phyloP scores from a whole-genome alignment of 352 stramenopile species.

The Globisporangium alternatum region DNA sequence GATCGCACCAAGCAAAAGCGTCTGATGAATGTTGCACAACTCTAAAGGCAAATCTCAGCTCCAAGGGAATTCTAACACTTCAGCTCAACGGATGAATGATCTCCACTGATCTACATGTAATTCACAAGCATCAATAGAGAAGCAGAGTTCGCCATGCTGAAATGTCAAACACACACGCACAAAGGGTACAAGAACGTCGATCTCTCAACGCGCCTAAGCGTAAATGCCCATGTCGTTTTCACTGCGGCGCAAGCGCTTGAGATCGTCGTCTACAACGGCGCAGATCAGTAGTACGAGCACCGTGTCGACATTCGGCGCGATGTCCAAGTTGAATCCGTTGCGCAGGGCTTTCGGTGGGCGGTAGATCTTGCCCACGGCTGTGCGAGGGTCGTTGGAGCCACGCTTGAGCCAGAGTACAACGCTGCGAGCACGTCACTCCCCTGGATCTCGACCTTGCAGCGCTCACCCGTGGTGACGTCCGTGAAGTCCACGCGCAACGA shows the following conservation, averaged over 20 bases:
- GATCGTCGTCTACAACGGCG: not conserved
- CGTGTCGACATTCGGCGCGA: slow-evolving; percentile 3
- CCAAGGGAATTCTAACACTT: no score
- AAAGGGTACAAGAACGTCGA: no score
- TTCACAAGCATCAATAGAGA: no score
- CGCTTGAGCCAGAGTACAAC: slow-evolving; percentile 1
- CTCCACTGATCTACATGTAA: no score
- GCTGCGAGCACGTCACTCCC: slow-evolving; percentile 2
- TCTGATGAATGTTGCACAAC: no score
- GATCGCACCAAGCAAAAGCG: no score
- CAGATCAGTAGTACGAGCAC: not conserved
- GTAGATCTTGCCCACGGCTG: slow-evolving; percentile 7
- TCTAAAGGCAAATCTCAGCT: no score
- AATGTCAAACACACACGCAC: no score
- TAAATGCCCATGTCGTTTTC: not conserved
- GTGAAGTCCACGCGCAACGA: not conserved
- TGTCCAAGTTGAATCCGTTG: not conserved
- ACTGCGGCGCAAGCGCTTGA: not conserved
- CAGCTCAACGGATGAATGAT: no score
- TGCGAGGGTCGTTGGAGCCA: not conserved
- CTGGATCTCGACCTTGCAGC: slow-evolving; percentile 7
- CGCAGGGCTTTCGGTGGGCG: not conserved
- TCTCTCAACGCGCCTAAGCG: not conserved
- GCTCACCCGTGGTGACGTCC: not conserved
- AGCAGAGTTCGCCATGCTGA: no score